These are phyloP conservation scores for Epichloe aotearoae DNA, from an alignment of 2,329 filamentous ascomycete genomes.

Conservation along the genomic window DNA sequence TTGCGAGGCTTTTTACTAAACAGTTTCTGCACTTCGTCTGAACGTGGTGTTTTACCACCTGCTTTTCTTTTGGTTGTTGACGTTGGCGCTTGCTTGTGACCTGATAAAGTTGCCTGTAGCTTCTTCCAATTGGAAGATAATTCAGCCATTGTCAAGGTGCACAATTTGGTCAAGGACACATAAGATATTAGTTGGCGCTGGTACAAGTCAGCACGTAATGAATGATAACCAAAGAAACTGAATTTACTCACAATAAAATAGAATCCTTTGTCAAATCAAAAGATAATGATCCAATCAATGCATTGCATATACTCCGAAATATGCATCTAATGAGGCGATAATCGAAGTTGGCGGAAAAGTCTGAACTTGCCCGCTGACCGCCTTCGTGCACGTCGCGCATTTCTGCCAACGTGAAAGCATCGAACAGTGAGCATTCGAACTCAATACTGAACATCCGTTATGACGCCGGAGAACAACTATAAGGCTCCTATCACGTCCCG, in stretches of 20 bases:
- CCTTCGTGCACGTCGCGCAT: too few species aligned
- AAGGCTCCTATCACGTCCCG: neutral
- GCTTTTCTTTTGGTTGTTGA: slow-evolving; percentile 31
- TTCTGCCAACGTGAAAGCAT: too few species aligned
- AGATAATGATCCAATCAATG: too few species aligned
- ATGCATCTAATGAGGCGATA: neutral
- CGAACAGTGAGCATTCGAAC: too few species aligned
- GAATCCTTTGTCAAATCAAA: neutral
- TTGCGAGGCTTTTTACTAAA: slow-evolving; percentile 3
- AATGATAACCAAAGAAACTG: neutral
- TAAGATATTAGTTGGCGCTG: neutral
- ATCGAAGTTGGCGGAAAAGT: too few species aligned
- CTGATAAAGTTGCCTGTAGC: slow-evolving; percentile 50
- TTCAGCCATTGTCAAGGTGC: slow-evolving; percentile 21
- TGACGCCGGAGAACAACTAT: too few species aligned
- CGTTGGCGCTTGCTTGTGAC: slow-evolving; percentile 24
- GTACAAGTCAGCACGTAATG: neutral
- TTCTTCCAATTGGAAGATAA: slow-evolving; percentile 68
- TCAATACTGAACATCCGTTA: too few species aligned
- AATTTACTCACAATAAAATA: neutral
- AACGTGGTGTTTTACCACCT: slow-evolving; percentile 14
- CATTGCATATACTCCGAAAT: neutral
- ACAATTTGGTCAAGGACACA: neutral
- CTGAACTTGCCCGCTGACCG: too few species aligned
- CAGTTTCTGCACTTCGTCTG: slow-evolving; percentile 19